Conservation (phyloP, 2,329 filamentous ascomycete species). For the Aureobasidium lini region DNA sequence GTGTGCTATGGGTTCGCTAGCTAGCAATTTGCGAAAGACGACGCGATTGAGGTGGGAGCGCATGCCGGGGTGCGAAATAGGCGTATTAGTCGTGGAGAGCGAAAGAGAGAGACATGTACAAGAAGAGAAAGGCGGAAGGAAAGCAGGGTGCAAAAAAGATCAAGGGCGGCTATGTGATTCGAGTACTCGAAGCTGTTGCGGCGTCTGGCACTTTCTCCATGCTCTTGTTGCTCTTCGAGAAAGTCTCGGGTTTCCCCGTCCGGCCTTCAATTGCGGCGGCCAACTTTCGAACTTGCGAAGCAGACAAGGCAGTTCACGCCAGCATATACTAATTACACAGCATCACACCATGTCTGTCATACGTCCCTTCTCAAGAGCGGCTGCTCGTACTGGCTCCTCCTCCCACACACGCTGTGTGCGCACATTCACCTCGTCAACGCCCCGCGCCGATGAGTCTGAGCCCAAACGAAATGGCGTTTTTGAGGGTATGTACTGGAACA, state of each 20-base stretch:
- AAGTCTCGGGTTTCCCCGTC: conserved; percentile 7
- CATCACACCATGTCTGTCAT: conserved; percentile 8
- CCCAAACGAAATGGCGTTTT: background rate
- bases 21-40: conserved; percentile 51
- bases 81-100: background rate
- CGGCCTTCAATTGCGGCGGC: conserved; percentile 9
- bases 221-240: background rate
- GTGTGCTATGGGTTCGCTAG: conserved; percentile 41
- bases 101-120: background rate
- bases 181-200: too few relatives aligned
- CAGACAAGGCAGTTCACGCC: background rate
- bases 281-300: background rate
- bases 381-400: background rate
- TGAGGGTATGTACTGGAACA: background rate
- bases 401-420: background rate
- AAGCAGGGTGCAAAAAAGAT: background rate
- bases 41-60: conserved; percentile 53
- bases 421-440: conserved; percentile 8
- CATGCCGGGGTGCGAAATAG: conserved; percentile 34
- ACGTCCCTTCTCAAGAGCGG: background rate
- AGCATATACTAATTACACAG: background rate
- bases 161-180: background rate
- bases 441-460: conserved; percentile 1
- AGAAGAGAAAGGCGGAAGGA: background rate
- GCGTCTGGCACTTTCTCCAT: background rate